Evolutionary conservation across 768 basidiomycete genomes (phyloP).

Genomic region (Cyclocybe aegerita): DNA sequence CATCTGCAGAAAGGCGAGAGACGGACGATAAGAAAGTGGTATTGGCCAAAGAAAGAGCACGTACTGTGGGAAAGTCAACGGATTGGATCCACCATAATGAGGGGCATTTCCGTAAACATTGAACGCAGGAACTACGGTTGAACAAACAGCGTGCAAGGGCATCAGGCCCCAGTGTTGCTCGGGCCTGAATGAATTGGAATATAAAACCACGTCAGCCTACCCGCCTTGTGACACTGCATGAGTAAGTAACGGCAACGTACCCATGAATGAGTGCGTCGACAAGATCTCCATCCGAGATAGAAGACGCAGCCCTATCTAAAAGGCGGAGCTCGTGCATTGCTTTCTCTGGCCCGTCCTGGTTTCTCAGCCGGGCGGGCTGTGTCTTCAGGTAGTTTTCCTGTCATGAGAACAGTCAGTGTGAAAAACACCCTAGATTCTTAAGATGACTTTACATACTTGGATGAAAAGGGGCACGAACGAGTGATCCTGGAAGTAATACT

Average conservation of each 20-base stretch:
- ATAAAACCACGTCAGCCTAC: slow-evolving; percentile 1
- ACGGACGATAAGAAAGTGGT: neutral
- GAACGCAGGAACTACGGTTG: slow-evolving; percentile 86
- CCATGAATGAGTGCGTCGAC: slow-evolving; percentile 94
- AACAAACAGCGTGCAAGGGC: slow-evolving; percentile 90
- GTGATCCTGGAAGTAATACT: slow-evolving; percentile 95
- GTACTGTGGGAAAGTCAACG: slow-evolving; percentile 83
- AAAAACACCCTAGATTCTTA: neutral
- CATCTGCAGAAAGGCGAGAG: slow-evolving; percentile 52
- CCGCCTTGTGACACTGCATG: neutral
- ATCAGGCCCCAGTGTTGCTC: slow-evolving; percentile 97
- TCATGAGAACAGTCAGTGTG: neutral
- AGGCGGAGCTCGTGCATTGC: slow-evolving; percentile 72
- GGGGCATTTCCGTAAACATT: slow-evolving; percentile 73
- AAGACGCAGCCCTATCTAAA: slow-evolving; percentile 86
- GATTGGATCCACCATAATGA: slow-evolving; percentile 64
- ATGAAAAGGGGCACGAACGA: slow-evolving; percentile 94
- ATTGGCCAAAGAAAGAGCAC: slow-evolving; percentile 23
- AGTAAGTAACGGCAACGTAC: slow-evolving; percentile 39
- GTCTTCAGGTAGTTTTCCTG: slow-evolving; percentile 96
- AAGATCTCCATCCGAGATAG: slow-evolving; percentile 93
- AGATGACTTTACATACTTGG: slow-evolving; percentile 50
- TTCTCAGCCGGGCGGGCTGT: slow-evolving; percentile 60
- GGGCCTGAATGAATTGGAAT: slow-evolving; percentile 45
- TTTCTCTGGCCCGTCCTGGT: slow-evolving; percentile 61